phyloP scores from a whole-genome alignment of 2,329 filamentous ascomycete species.

The Davidsoniella virescens region DNA sequence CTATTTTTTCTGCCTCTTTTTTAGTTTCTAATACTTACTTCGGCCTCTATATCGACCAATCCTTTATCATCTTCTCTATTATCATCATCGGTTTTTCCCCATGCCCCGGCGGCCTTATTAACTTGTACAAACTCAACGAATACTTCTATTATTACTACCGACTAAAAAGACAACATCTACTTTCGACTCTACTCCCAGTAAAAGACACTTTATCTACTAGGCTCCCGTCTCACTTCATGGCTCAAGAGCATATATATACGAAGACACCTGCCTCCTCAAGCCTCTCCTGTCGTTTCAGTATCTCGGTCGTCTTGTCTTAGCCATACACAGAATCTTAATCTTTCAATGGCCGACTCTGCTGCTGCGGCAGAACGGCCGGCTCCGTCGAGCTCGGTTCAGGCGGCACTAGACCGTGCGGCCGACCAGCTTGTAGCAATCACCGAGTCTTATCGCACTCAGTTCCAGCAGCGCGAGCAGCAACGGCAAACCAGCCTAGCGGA shows the following conservation, averaged over 20 bases:
- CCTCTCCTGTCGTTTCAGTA: too few species aligned
- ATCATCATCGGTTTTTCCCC: neutral
- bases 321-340: too few species aligned
- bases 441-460: slow-evolving; percentile 12
- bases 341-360: too few species aligned
- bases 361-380: too few species aligned
- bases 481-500: neutral
- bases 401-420: slow-evolving; percentile 13
- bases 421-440: slow-evolving; percentile 13
- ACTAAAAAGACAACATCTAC: slow-evolving; percentile 1
- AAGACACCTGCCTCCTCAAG: too few species aligned
- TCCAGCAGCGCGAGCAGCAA: slow-evolving; percentile 6
- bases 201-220: too few species aligned
- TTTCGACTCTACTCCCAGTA: neutral
- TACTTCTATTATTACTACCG: neutral
- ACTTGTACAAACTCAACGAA: neutral
- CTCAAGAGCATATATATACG: too few species aligned
- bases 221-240: too few species aligned
- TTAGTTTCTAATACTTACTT: neutral
- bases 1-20: neutral
- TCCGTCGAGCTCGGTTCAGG: slow-evolving; percentile 8
- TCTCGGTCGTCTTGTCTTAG: too few species aligned
- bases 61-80: neutral
- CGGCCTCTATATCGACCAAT: neutral
- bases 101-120: slow-evolving; percentile 4